A percentile compares a stretch with the other conserved stretches of the same genome.
phyloP scores from a whole-genome alignment of 352 stramenopile genomes.

The Globisporangium carolinianum region DNA sequence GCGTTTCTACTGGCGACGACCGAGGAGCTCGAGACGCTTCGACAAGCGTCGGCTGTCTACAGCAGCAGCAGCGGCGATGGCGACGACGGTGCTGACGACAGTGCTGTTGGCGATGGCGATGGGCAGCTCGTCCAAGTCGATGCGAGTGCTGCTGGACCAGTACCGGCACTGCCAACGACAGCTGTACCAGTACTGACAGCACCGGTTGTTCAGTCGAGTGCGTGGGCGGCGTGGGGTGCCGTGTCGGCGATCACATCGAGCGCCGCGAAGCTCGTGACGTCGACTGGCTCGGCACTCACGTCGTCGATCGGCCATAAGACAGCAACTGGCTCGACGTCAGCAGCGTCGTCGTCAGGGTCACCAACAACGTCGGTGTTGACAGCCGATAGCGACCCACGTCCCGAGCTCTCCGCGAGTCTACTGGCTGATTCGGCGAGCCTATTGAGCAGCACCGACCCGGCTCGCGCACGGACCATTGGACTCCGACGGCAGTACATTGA shows the following conservation, averaged over 20 bases:
- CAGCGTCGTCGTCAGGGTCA: slow-evolving; percentile 1
- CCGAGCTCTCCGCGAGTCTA: slow-evolving; percentile 59
- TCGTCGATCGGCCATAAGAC: slow-evolving; percentile 29
- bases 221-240: slow-evolving; percentile 65
- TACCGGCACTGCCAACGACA: neutral
- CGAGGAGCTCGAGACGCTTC: slow-evolving; percentile 71
- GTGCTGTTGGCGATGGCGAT: no score
- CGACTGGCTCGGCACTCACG: slow-evolving; percentile 46
- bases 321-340: slow-evolving; percentile 13
- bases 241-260: slow-evolving; percentile 66
- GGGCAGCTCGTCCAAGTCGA: no score
- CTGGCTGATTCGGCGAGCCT: neutral
- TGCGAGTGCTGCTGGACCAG: neutral
- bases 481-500: slow-evolving; percentile 62
- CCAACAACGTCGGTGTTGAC: slow-evolving; percentile 1
- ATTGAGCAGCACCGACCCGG: slow-evolving; percentile 13
- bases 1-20: slow-evolving; percentile 74
- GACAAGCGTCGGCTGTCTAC: slow-evolving; percentile 34
- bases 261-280: slow-evolving; percentile 70
- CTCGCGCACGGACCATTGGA: slow-evolving; percentile 21
- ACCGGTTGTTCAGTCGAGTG: slow-evolving; percentile 19
- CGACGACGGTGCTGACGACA: no score
- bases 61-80: slow-evolving; percentile 3
- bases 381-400: slow-evolving; percentile 3
- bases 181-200: slow-evolving; percentile 13